These are phyloP conservation scores for Saturnispora quitensis DNA, from an alignment of 805 yeast species.

Conservation along the genomic window DNA sequence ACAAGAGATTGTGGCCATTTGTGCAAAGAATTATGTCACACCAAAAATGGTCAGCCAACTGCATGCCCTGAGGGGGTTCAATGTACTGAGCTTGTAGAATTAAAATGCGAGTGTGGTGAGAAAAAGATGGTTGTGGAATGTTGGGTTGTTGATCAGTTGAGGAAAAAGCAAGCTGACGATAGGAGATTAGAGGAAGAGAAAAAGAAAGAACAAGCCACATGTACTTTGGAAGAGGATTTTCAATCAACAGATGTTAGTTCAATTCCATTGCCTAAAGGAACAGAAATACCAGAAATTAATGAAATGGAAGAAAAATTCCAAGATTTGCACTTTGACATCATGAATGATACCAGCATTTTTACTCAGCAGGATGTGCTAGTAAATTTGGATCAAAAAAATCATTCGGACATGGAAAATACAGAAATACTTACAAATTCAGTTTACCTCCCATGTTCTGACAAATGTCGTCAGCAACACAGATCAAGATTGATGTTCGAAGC, in stretches of 20 bases:
- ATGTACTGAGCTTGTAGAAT: conserved; percentile 42
- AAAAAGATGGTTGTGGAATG: conserved; percentile 41
- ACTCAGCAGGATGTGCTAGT: not conserved
- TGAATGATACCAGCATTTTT: not conserved
- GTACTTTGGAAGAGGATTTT: not conserved
- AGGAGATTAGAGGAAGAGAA: not conserved
- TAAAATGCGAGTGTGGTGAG: conserved; percentile 62
- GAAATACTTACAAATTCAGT: not conserved
- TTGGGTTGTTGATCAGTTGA: conserved; percentile 24
- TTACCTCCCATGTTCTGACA: conserved; percentile 52
- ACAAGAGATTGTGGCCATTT: conserved; percentile 58
- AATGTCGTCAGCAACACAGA: conserved; percentile 53
- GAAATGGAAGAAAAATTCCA: not conserved
- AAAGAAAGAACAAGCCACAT: not conserved
- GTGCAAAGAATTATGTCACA: conserved; percentile 60
- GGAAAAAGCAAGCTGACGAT: not conserved
- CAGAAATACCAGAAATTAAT: not conserved
- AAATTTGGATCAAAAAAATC: not conserved
- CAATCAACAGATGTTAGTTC: not conserved
- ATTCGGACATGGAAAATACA: not conserved
- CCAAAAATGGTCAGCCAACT: conserved; percentile 22
- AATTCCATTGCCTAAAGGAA: not conserved
- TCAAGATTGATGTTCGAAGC: conserved; percentile 58
- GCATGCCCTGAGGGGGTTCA: conserved; percentile 43
- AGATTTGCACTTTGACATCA: not conserved